Conservation (phyloP, 768 basidiomycete species). For the Tremella yokohamensis region DNA sequence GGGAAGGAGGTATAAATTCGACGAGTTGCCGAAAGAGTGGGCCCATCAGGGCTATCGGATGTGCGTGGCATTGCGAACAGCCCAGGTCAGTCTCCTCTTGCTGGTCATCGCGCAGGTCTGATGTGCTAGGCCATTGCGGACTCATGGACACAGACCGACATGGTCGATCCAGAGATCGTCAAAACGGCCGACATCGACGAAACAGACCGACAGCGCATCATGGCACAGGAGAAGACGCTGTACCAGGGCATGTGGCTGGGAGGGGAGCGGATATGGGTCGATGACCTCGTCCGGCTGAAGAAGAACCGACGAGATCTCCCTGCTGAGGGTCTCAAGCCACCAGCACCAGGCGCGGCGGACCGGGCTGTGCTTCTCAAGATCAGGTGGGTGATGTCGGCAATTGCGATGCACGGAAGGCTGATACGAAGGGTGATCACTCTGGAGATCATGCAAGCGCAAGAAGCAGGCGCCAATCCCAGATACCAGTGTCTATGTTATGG, state of each 20-base stretch:
- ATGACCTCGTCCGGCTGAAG: slow-evolving; percentile 71
- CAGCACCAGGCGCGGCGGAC: slow-evolving; percentile 25
- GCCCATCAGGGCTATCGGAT: slow-evolving; percentile 26
- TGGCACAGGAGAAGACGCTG: slow-evolving; percentile 25
- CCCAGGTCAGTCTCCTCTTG: slow-evolving; percentile 25
- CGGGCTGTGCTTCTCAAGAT: slow-evolving; percentile 36
- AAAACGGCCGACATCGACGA: slow-evolving; percentile 19
- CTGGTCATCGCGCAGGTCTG: not conserved
- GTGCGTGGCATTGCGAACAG: slow-evolving; percentile 31
- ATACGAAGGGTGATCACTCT: slow-evolving; percentile 24
- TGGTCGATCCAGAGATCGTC: slow-evolving; percentile 26
- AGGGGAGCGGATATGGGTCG: slow-evolving; percentile 79
- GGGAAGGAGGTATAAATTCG: slow-evolving; percentile 25
- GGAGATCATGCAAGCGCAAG: slow-evolving; percentile 19
- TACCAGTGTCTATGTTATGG: slow-evolving; percentile 38
- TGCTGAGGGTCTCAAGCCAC: slow-evolving; percentile 14
- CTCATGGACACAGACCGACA: slow-evolving; percentile 39
- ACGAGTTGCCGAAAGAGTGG: slow-evolving; percentile 25
- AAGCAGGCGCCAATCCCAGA: not conserved
- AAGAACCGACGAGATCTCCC: slow-evolving; percentile 29
- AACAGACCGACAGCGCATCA: slow-evolving; percentile 24
- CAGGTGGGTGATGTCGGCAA: slow-evolving; percentile 25
- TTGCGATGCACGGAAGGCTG: not conserved
- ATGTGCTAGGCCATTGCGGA: slow-evolving; percentile 25
- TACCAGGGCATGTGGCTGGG: slow-evolving; percentile 74